These are phyloP conservation scores for Solanum chiquidenum DNA, from an alignment of 257 asterid genomes.

Conservation along the genomic window DNA sequence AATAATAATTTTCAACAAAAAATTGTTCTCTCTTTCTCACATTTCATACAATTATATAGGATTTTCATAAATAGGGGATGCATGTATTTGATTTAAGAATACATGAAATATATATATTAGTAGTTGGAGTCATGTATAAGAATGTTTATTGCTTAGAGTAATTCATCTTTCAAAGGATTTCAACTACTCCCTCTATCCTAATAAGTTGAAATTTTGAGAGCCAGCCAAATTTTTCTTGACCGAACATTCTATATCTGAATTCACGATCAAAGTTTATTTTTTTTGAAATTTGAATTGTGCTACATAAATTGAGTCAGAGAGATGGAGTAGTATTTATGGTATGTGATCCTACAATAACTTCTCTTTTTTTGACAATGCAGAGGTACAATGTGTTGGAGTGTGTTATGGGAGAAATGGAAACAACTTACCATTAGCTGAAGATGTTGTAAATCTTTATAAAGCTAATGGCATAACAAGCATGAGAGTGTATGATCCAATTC, in stretches of 20 bases:
- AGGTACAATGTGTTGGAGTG: conserved; percentile 6
- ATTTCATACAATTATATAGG: too few relatives aligned
- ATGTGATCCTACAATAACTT: too few relatives aligned
- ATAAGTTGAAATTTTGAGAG: too few relatives aligned
- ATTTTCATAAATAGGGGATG: too few relatives aligned
- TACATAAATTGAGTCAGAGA: too few relatives aligned
- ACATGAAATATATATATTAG: neutral
- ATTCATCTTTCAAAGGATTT: neutral
- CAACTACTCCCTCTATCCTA: neutral
- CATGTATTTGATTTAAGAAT: too few relatives aligned
- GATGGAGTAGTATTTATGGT: too few relatives aligned
- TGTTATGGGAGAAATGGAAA: conserved; percentile 17
- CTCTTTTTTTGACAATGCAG: neutral
- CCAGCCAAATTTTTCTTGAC: neutral
- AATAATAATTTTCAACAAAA: too few relatives aligned
- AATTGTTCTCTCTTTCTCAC: too few relatives aligned
- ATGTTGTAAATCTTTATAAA: conserved; percentile 19
- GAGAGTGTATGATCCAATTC: conserved; percentile 16
- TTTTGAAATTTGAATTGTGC: rapidly evolving
- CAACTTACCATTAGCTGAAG: conserved; percentile 18
- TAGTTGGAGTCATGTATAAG: neutral
- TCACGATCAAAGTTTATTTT: too few relatives aligned
- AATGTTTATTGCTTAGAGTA: neutral
- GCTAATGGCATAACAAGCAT: conserved; percentile 6
- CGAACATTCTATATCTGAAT: too few relatives aligned